Base-by-base conservation (phyloP, 257 asterid species). In the Salvia rosmarinus region DNA sequence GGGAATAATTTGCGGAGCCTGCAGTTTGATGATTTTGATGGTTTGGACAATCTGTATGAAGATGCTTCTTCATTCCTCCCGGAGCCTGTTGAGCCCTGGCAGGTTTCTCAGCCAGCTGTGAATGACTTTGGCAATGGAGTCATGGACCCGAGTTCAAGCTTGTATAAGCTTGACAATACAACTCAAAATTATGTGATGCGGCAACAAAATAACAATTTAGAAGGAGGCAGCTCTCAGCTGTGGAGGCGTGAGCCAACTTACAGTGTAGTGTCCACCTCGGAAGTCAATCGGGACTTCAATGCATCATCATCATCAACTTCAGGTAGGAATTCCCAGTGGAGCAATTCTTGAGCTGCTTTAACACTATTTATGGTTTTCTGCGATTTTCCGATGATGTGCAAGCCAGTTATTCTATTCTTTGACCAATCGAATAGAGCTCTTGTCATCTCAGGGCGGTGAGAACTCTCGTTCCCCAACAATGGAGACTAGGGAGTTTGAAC, bases 401-500 rank as follows among this genome's bases (percentile, higher is more conserved):
- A 76, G 87, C 91, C 91, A 68, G 20, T 80, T 78, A 20, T 78
- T 77, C 50, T 85, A 67, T 75, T 63, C 68, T 32, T 59, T 77
- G 62, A 73, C 87, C 84, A 77, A 83, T 76, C 78, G 74, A 20
- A 30, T 70, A 43, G 93, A 81, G 93, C 88, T 87, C 93, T 82
- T 86, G 91, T 63, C 79, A 75, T 80, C 80, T 69, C 85, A 71
- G 70, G 78, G 73, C 69, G 93, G 97, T 80, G 80, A 88, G 73
- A 88, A 89, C 97, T 88, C 95, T 25, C 30, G 30, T 25, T 25
- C 30, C 30, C 30, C 2, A 25, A 25, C 30, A 25, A 25, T 25
- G 30, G 30, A 25, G 30, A 25, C 3, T n/a, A n/a, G 79, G 96
- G 96, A 83, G 89, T 84, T 87, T 85, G 90, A 85, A 87, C 91